Percentiles rank a stretch among this genome's conserved stretches.
phyloP scores from a whole-genome alignment of 306 rosid genomes.

The Purshia tridentata region DNA sequence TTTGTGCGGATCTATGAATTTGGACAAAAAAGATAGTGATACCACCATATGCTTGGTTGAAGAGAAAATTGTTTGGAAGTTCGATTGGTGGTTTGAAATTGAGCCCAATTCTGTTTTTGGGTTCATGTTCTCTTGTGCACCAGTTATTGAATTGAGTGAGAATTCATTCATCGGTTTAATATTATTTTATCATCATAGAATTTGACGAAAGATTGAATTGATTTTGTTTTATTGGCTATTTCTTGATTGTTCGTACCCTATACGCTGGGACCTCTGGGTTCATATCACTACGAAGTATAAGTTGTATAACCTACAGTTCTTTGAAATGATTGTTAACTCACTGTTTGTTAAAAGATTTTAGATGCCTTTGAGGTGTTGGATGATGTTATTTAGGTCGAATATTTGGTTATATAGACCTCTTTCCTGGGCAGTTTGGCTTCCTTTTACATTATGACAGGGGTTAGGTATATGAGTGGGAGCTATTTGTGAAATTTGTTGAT shows the following conservation, averaged over 20 bases:
- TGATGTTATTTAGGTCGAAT: not conserved
- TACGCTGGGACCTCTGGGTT: not conserved
- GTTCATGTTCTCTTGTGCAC: not conserved
- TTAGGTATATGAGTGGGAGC: not conserved
- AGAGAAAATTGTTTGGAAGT: not conserved
- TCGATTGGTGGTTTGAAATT: not conserved
- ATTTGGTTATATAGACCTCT: not conserved
- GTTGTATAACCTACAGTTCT: not conserved
- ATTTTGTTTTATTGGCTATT: not conserved
- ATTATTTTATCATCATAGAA: not conserved
- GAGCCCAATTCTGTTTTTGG: not conserved
- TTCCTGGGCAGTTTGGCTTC: not conserved
- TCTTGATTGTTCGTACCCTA: not conserved
- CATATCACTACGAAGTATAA: not conserved
- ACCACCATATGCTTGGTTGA: not conserved
- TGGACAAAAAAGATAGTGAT: not conserved
- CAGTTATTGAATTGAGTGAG: not conserved
- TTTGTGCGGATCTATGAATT: slow-evolving; percentile 17
- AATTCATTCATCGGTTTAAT: not conserved
- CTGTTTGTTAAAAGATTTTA: not conserved
- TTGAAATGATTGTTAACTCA: not conserved
- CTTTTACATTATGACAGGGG: not conserved
- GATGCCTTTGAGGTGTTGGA: not conserved
- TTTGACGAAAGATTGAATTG: slow-evolving; percentile 2
- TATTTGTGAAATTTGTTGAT: not conserved